Conservation (phyloP, 805 yeast genomes). For the Zygosaccharomyces lentus region DNA sequence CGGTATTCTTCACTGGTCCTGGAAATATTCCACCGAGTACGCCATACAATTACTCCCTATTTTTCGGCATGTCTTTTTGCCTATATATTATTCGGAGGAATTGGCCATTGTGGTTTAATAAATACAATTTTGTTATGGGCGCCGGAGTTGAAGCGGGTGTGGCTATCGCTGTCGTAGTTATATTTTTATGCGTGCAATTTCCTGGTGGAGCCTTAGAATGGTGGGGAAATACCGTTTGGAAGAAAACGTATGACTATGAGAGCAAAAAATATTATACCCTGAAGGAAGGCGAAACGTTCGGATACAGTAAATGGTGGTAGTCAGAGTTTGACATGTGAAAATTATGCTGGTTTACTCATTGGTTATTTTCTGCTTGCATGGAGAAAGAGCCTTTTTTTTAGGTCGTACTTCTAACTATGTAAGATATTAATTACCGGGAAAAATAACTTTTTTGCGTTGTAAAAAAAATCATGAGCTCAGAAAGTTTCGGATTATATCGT, state of each 20-base stretch:
- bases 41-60: slow-evolving; percentile 60
- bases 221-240: slow-evolving; percentile 59
- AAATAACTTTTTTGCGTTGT: too few species aligned
- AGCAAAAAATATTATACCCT: slow-evolving; percentile 34
- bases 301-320: slow-evolving; percentile 47
- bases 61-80: slow-evolving; percentile 42
- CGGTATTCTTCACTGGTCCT: slow-evolving; percentile 58
- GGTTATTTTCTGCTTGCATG: too few species aligned
- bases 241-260: slow-evolving; percentile 38
- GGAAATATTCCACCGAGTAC: slow-evolving; percentile 73
- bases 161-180: slow-evolving; percentile 52
- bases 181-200: slow-evolving; percentile 50
- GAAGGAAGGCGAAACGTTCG: slow-evolving; percentile 44
- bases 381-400: too few species aligned
- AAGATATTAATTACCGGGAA: too few species aligned
- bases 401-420: too few species aligned
- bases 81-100: slow-evolving; percentile 44
- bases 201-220: slow-evolving; percentile 42
- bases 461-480: too few species aligned
- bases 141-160: slow-evolving; percentile 64
- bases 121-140: slow-evolving; percentile 55
- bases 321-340: too few species aligned
- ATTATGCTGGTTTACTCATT: background rate
- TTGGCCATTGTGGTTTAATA: slow-evolving; percentile 55
- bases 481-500: too few species aligned